Percentiles rank a stretch among this genome's conserved stretches.
phyloP scores from a whole-genome alignment of 129 eudicot species.

The Artemisia argyi region DNA sequence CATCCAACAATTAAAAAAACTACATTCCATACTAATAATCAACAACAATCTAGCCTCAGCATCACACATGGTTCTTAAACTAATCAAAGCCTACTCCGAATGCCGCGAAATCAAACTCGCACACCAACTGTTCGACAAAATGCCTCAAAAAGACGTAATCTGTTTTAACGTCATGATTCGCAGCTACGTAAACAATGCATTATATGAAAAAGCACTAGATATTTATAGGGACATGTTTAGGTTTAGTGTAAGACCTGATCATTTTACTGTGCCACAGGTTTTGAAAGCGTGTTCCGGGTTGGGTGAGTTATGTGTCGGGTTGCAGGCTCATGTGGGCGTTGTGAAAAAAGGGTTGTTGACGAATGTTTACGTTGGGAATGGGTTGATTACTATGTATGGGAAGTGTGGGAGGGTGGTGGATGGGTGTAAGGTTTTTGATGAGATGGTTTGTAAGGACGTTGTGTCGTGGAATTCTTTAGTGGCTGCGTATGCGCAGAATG shows the following conservation, averaged over 20 bases:
- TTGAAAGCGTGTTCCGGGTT: slow-evolving; percentile 76
- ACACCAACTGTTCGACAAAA: slow-evolving; percentile 69
- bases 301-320: slow-evolving; percentile 45
- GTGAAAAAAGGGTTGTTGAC: slow-evolving; percentile 53
- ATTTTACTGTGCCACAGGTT: slow-evolving; percentile 74
- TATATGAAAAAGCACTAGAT: slow-evolving; percentile 48
- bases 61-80: slow-evolving; percentile 57
- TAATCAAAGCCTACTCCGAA: slow-evolving; percentile 77
- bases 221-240: slow-evolving; percentile 45
- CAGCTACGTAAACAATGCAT: slow-evolving; percentile 61
- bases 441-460: slow-evolving; percentile 59
- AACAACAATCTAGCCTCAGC: slow-evolving; percentile 44
- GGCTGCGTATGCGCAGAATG: slow-evolving; percentile 71
- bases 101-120: slow-evolving; percentile 45
- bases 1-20: slow-evolving; percentile 47
- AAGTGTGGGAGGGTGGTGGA: slow-evolving; percentile 54
- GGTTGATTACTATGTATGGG: slow-evolving; percentile 80
- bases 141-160: slow-evolving; percentile 52
- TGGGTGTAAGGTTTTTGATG: slow-evolving; percentile 58
- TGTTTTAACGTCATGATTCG: slow-evolving; percentile 78
- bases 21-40: slow-evolving; percentile 56
- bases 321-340: slow-evolving; percentile 65
- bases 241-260: slow-evolving; percentile 50
- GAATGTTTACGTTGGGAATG: slow-evolving; percentile 68
- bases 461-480: slow-evolving; percentile 85